These are phyloP conservation scores for Russula virescens DNA, from an alignment of 768 basidiomycete genomes.

Conservation along the genomic window DNA sequence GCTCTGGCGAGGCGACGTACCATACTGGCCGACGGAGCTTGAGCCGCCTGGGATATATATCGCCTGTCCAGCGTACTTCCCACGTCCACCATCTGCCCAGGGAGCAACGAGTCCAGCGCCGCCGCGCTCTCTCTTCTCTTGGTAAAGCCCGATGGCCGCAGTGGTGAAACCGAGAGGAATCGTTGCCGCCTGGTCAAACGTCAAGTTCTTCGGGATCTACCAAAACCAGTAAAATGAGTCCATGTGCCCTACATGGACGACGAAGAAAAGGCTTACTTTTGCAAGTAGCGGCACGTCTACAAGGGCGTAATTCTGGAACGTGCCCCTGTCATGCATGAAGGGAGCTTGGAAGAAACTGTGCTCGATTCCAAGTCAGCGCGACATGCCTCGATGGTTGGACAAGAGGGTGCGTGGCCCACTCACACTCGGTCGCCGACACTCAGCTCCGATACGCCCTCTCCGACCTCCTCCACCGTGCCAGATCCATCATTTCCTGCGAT, in stretches of 20 bases:
- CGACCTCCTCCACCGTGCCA: constrained; percentile 28
- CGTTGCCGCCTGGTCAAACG: no score
- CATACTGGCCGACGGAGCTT: no score
- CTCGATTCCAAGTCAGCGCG: no score
- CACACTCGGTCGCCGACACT: constrained; percentile 30
- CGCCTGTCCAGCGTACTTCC: no score
- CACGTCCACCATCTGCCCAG: no score
- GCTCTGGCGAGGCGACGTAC: no score
- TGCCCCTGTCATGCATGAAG: constrained; percentile 3
- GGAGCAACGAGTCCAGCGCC: no score
- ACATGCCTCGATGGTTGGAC: background rate
- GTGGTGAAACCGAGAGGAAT: no score
- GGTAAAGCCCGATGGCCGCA: no score
- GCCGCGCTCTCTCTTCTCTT: no score
- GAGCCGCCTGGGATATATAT: no score
- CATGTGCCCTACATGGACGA: background rate
- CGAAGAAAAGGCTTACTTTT: constrained; percentile 12
- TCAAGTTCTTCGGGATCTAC: constrained; percentile 50
- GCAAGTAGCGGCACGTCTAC: constrained; percentile 22
- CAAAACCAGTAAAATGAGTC: background rate
- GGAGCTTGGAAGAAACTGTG: constrained; percentile 12
- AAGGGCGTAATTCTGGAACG: constrained; percentile 26
- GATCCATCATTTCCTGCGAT: constrained; percentile 27
- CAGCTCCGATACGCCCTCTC: constrained; percentile 27
- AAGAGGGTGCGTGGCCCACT: background rate